Conservation (phyloP, 768 basidiomycete species). For the Trametes cinnabarina region DNA sequence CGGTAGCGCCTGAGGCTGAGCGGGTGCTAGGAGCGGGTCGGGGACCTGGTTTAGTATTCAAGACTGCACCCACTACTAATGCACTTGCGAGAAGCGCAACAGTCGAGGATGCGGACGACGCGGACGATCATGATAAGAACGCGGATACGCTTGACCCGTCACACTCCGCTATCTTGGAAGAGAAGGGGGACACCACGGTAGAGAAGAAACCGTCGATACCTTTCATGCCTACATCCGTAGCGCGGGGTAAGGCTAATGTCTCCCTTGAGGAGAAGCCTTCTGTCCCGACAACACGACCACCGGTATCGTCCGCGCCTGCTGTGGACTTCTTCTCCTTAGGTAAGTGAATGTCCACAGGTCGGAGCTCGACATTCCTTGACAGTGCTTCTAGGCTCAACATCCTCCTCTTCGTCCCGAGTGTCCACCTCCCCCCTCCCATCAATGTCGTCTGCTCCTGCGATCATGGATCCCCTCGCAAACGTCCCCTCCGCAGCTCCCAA, state of each 20-base stretch:
- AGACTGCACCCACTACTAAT: constrained; percentile 26
- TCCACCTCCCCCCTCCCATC: not conserved
- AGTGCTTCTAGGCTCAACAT: constrained; percentile 20
- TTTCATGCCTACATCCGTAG: constrained; percentile 59
- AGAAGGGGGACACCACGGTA: constrained; percentile 15
- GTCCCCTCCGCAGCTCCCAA: constrained; percentile 57
- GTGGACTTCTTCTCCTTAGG: constrained; percentile 72
- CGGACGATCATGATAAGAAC: constrained; percentile 14
- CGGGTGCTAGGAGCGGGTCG: constrained; percentile 65
- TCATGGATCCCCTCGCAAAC: constrained; percentile 10
- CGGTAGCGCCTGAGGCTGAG: constrained; percentile 42
- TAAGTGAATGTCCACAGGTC: constrained; percentile 25
- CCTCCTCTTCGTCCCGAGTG: constrained; percentile 24
- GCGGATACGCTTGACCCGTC: constrained; percentile 8
- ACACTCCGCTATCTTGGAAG: constrained; percentile 15
- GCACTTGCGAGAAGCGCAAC: constrained; percentile 23
- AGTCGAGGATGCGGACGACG: constrained; percentile 28
- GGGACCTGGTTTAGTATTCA: constrained; percentile 63
- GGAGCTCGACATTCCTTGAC: not conserved
- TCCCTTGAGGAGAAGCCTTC: constrained; percentile 31
- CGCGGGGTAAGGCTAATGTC: constrained; percentile 55
- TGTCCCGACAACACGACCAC: constrained; percentile 7
- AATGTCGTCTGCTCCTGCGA: constrained; percentile 12
- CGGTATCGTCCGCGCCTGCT: constrained; percentile 33
- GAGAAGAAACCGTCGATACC: constrained; percentile 36